These are phyloP conservation scores for Fragaria iinumae DNA, from an alignment of 306 rosid genomes.

Conservation along the genomic window DNA sequence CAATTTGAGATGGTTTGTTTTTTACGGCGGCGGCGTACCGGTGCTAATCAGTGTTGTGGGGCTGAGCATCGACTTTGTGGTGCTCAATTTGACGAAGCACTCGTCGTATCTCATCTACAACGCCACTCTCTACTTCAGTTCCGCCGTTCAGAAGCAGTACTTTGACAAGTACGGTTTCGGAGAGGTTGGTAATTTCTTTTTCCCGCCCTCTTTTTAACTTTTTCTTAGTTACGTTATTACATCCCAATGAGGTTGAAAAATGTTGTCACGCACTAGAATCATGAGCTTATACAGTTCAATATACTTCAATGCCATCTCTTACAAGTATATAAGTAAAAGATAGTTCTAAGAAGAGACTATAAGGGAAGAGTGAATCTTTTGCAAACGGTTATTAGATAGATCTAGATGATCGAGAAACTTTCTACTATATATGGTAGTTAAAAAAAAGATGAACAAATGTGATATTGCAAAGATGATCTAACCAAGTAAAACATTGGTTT, in stretches of 20 bases:
- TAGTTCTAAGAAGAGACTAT: too few relatives aligned
- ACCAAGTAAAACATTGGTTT: too few relatives aligned
- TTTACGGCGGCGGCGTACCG: not conserved
- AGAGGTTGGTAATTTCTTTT: slow-evolving; percentile 44
- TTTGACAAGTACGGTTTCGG: slow-evolving; percentile 54
- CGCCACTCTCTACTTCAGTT: slow-evolving; percentile 70
- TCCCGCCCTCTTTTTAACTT: not conserved
- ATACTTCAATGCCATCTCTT: too few relatives aligned
- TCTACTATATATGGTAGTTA: too few relatives aligned
- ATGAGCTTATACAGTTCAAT: too few relatives aligned
- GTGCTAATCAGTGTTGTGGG: slow-evolving; percentile 72
- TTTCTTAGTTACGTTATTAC: not conserved
- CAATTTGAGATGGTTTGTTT: too few relatives aligned
- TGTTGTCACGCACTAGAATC: too few relatives aligned
- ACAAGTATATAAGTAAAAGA: too few relatives aligned
- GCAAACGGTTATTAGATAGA: too few relatives aligned
- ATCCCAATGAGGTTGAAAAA: too few relatives aligned
- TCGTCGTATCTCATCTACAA: slow-evolving; percentile 77
- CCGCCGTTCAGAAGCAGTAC: slow-evolving; percentile 67
- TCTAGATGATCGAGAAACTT: too few relatives aligned
- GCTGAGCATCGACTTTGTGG: slow-evolving; percentile 74
- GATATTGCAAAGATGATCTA: not conserved
- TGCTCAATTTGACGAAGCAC: slow-evolving; percentile 82
- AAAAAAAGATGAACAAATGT: not conserved
- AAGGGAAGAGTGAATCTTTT: too few relatives aligned